Percentiles rank a stretch among this genome's conserved stretches.
Conservation (phyloP, 768 basidiomycete genomes). For the Paxillus rubicundulus region DNA sequence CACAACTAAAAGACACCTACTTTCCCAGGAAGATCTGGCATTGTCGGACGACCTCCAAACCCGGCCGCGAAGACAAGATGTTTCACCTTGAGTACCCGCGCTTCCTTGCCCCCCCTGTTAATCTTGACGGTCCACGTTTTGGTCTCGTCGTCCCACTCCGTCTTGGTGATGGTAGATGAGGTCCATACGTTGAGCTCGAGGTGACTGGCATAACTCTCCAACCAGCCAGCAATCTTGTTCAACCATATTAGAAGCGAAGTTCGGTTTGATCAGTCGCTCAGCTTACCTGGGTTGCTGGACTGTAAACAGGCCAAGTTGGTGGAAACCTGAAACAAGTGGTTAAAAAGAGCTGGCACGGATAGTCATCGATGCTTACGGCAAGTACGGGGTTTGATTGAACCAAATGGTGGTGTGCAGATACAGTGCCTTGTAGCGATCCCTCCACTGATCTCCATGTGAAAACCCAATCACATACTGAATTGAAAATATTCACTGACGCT, state of each 20-base stretch:
- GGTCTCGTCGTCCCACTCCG: conserved; percentile 36
- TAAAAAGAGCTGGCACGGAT: background rate
- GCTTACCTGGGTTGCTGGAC: conserved; percentile 47
- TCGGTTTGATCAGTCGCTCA: background rate
- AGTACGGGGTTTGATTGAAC: conserved; percentile 57
- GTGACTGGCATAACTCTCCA: conserved; percentile 57
- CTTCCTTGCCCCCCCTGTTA: conserved; percentile 30
- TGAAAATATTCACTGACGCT: conserved; percentile 18
- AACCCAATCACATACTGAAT: background rate
- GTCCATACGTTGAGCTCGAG: conserved; percentile 68
- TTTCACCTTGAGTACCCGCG: conserved; percentile 39
- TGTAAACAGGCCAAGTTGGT: conserved; percentile 51
- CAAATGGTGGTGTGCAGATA: conserved; percentile 54
- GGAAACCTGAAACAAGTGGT: conserved; percentile 43
- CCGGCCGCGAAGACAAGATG: conserved; percentile 61
- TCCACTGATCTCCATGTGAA: conserved; percentile 37
- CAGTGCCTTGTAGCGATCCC: conserved; percentile 56
- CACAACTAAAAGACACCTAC: conserved; percentile 18
- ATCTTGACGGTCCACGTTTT: conserved; percentile 48
- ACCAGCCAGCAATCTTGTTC: conserved; percentile 58
- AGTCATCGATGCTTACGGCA: conserved; percentile 37
- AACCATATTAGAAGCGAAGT: background rate
- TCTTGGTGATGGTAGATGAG: conserved; percentile 40
- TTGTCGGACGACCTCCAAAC: conserved; percentile 41
- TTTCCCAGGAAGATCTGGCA: conserved; percentile 45